These are phyloP conservation scores for Umbilicaria muhlenbergii DNA, from an alignment of 495 filamentous ascomycete species.

Conservation along the genomic window DNA sequence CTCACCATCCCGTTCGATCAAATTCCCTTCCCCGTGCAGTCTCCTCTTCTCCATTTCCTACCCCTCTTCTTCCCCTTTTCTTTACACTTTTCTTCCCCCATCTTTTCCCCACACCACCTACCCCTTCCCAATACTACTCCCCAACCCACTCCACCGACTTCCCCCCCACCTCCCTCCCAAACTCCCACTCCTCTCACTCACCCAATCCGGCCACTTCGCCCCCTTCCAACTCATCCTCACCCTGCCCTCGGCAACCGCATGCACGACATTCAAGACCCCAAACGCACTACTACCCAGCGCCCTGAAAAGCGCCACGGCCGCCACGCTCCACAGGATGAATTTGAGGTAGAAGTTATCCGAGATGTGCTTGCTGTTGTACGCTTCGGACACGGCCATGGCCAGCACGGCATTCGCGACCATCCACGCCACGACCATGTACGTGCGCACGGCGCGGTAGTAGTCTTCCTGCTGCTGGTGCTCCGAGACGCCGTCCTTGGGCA, in stretches of 20 bases:
- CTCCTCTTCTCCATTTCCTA: no score
- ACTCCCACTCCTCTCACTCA: slow-evolving; percentile 9
- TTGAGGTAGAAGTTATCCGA: slow-evolving; percentile 78
- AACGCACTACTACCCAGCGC: slow-evolving; percentile 70
- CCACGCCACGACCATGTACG: slow-evolving; percentile 98
- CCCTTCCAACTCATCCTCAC: slow-evolving; percentile 40
- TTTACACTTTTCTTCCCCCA: background rate
- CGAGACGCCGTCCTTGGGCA: slow-evolving; percentile 38
- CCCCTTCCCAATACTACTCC: slow-evolving; percentile 19
- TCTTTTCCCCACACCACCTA: background rate
- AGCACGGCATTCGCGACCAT: slow-evolving; percentile 84
- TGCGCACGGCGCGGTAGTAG: slow-evolving; percentile 94
- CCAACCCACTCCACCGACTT: background rate
- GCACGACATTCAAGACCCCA: slow-evolving; percentile 64
- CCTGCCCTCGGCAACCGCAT: slow-evolving; percentile 72
- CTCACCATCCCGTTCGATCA: no score
- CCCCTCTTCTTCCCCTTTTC: background rate
- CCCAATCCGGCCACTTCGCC: slow-evolving; percentile 19
- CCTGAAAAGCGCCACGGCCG: slow-evolving; percentile 67
- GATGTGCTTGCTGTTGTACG: slow-evolving; percentile 53
- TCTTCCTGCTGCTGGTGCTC: slow-evolving; percentile 89
- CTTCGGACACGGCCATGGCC: slow-evolving; percentile 85
- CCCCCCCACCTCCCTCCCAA: background rate
- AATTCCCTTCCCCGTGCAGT: no score
- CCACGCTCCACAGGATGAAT: slow-evolving; percentile 88